phyloP scores from a whole-genome alignment of 306 rosid genomes.

The Cicer chorassanicum region DNA sequence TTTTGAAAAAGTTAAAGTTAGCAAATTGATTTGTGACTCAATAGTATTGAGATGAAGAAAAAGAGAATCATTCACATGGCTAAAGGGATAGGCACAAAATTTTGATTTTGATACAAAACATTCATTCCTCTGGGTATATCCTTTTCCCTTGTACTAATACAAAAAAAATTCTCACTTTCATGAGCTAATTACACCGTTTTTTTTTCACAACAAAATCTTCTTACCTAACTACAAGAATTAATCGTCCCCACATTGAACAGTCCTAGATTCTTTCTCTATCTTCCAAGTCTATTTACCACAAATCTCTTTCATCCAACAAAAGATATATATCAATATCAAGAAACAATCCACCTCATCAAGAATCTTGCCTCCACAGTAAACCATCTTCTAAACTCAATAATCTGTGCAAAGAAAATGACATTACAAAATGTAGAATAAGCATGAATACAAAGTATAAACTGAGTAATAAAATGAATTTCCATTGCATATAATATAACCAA shows the following conservation, averaged over 20 bases:
- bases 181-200: constrained; percentile 53
- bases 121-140: constrained; percentile 51
- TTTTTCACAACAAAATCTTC: constrained; percentile 50
- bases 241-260: constrained; percentile 49
- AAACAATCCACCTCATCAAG: constrained; percentile 54
- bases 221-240: constrained; percentile 53
- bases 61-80: constrained; percentile 64
- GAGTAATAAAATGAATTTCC: constrained; percentile 22
- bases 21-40: constrained; percentile 55
- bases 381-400: constrained; percentile 59
- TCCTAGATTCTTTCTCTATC: constrained; percentile 43
- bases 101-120: constrained; percentile 46
- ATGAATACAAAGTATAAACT: background rate
- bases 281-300: constrained; percentile 55
- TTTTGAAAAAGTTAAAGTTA: constrained; percentile 66
- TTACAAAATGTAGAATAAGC: constrained; percentile 38
- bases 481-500: background rate
- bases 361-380: constrained; percentile 50
- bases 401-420: constrained; percentile 68
- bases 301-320: constrained; percentile 51
- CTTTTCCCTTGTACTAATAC: constrained; percentile 35
- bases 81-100: constrained; percentile 47
- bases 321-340: constrained; percentile 52
- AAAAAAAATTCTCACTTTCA: constrained; percentile 51
- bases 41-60: constrained; percentile 53